Evolutionary conservation across 2,329 filamentous ascomycete genomes (phyloP), one percentile per base, ranked within the genome.

Genomic region (Fusarium anguioides): DNA sequence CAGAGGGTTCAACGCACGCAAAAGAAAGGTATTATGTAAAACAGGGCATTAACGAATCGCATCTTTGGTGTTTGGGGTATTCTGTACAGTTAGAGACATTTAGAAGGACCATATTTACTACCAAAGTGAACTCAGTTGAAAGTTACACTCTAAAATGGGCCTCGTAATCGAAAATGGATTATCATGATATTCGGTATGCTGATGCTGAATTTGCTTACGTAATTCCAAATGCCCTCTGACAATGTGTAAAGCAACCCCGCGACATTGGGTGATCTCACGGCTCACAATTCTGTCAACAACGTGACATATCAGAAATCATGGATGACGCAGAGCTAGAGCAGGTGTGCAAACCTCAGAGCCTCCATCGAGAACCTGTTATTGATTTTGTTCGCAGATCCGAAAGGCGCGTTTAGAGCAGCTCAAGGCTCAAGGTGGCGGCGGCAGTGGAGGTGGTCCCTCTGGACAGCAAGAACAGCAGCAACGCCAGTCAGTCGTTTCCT

Each of bases 341-440:
- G 75, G 80, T 80, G 64, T n/a, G 23, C 37, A 11, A 20, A 26
- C 29, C 7, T 24, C 5, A 7, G 11, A n/a, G 10, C 7, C 14
- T 26, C 26, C 6, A n/a, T 12, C 11, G 7, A 2, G 3, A n/a
- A 17, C 14, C 4, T 3, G 6, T 27, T 6, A 29, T 48, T 70
- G 9, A 70, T 48, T 41, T 12, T 26, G 8, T 6, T 18, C 27
- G 20, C 75, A 97, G 91, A 97, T 98, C 77, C 86, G 95, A 77
- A 91, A 93, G 79, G 95, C 95, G 74, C 93, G 96, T 66, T 89
- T 97, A 53, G 92, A 95, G 80, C 94, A 99, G 82, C 90, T 98
- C 70, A 96, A 96, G 80, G 86, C 94, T 73, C 84, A 91, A 79
- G 81, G 85, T 66, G 83, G 85, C 66, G 83, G 83, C 61, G 85